phyloP scores from a whole-genome alignment of 352 stramenopile species.

The Globisporangium polare region DNA sequence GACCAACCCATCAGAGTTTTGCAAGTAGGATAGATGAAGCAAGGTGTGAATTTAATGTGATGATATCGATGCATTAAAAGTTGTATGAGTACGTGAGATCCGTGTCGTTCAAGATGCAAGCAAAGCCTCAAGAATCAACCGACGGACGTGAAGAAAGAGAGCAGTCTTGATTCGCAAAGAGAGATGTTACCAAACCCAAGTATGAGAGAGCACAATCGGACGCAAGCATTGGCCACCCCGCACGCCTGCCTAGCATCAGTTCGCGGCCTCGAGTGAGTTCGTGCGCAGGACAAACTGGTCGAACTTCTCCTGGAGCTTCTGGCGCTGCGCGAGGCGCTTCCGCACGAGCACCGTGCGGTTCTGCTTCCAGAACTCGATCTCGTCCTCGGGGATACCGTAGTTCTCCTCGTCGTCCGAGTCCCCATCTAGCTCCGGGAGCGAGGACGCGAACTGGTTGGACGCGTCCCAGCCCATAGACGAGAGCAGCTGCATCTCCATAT shows the following conservation, averaged over 20 bases:
- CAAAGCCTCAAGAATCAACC: no score
- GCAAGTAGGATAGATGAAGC: background rate
- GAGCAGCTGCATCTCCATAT: constrained; percentile 72
- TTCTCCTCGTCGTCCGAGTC: constrained; percentile 79
- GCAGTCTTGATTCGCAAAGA: constrained; percentile 1
- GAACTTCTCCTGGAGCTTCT: constrained; percentile 85
- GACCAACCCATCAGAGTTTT: background rate
- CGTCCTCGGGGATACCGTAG: constrained; percentile 76
- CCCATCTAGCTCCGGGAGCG: constrained; percentile 62
- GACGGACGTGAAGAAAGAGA: background rate
- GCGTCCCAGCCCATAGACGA: constrained; percentile 84
- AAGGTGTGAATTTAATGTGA: background rate
- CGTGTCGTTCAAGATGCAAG: background rate
- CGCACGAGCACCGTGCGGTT: constrained; percentile 71
- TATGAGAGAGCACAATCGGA: background rate
- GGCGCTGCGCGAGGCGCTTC: constrained; percentile 72
- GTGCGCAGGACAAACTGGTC: constrained; percentile 78
- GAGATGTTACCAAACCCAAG: background rate
- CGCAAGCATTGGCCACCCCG: no score
- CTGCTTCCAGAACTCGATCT: constrained; percentile 85
- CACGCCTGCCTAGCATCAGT: constrained; percentile 2
- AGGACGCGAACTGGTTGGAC: constrained; percentile 51
- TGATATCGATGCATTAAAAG: background rate
- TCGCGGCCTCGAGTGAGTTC: constrained; percentile 33
- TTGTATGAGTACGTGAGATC: constrained; percentile 10